Percentiles rank a stretch among this genome's conserved stretches.
phyloP scores from a whole-genome alignment of 2,329 filamentous ascomycete genomes.

The Pseudogymnoascus sp. region DNA sequence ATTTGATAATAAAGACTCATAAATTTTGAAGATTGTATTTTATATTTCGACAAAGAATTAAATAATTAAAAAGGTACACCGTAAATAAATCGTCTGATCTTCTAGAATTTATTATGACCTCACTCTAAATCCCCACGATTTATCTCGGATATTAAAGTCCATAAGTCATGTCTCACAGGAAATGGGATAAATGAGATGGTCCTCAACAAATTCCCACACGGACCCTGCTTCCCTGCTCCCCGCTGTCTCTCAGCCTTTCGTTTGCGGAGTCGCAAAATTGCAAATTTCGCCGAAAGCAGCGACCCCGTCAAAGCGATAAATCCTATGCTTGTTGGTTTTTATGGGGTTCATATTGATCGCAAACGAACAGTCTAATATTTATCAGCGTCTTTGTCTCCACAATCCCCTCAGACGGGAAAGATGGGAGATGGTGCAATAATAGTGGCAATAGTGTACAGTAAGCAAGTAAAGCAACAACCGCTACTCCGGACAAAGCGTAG shows the following conservation, averaged over 20 bases:
- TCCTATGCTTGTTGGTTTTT: background rate
- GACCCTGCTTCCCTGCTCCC: background rate
- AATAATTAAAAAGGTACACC: background rate
- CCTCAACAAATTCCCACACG: background rate
- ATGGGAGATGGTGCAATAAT: background rate
- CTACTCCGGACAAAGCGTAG: background rate
- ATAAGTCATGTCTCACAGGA: background rate
- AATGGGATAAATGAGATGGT: background rate
- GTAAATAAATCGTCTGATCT: background rate
- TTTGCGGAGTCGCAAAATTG: background rate
- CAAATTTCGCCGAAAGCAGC: slow-evolving; percentile 1
- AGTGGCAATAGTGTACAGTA: background rate
- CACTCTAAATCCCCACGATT: background rate
- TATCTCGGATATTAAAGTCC: background rate
- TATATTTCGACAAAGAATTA: background rate
- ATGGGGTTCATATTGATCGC: background rate
- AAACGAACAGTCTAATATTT: background rate
- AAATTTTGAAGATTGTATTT: background rate
- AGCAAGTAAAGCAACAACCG: background rate
- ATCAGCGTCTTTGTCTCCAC: background rate
- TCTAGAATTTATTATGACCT: background rate
- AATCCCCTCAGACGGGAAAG: background rate
- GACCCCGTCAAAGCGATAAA: background rate
- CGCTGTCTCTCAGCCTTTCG: background rate
- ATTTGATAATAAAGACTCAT: background rate